A percentile compares a stretch with the other conserved stretches of the same genome.
Evolutionary conservation across 257 asterid species (phyloP).

Genomic region (Gentiana straminea): DNA sequence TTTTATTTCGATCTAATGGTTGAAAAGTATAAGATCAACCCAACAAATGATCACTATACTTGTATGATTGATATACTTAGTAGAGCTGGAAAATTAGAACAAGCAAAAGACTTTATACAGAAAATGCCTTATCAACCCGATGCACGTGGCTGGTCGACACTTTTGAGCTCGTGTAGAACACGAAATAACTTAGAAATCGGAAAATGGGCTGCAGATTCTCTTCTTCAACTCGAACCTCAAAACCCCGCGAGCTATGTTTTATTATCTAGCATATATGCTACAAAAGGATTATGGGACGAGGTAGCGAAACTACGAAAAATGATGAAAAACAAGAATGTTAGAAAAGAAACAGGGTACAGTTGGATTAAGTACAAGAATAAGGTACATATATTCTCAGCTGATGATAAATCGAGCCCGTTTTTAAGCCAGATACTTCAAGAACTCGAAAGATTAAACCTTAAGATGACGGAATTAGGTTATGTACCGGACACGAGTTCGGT

Average conservation of each 20-base stretch:
- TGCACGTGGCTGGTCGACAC: conserved; percentile 34
- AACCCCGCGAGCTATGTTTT: conserved; percentile 36
- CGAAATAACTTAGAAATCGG: conserved; percentile 30
- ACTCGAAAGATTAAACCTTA: conserved; percentile 32
- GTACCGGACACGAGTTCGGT: conserved; percentile 30
- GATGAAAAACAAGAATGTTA: conserved; percentile 35
- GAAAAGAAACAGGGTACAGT: conserved; percentile 38
- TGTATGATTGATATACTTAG: conserved; percentile 70
- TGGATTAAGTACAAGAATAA: conserved; percentile 41
- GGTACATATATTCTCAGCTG: conserved; percentile 35
- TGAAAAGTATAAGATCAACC: conserved; percentile 39
- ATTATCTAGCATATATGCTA: conserved; percentile 31
- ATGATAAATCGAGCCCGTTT: conserved; percentile 37
- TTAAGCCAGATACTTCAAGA: conserved; percentile 30
- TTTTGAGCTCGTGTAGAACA: conserved; percentile 39
- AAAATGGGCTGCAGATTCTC: conserved; percentile 39
- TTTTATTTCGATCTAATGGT: conserved; percentile 58
- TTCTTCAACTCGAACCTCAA: conserved; percentile 25
- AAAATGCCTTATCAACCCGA: conserved; percentile 59
- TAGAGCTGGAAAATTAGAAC: conserved; percentile 67
- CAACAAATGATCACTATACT: conserved; percentile 40
- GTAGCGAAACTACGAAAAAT: conserved; percentile 33
- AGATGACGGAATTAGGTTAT: conserved; percentile 40
- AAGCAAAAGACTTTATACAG: conserved; percentile 62
- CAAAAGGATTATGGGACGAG: conserved; percentile 33